Evolutionary conservation across 176 grass and related monocot species (phyloP).

Genomic region (Oryza punctata): DNA sequence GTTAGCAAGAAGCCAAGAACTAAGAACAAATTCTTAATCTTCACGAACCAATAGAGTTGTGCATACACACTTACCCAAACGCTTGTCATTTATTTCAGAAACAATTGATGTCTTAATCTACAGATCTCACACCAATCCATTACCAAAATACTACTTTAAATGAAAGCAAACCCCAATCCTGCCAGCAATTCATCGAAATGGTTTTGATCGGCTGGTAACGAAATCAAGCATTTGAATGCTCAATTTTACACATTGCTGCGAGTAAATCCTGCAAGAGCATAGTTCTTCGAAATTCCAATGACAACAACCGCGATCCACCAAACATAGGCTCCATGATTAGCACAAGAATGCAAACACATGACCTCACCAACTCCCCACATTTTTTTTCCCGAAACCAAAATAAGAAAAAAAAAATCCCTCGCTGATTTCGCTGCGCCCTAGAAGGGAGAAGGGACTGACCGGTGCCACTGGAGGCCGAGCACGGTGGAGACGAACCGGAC

Average conservation of each 20-base stretch:
- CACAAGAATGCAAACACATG: not conserved
- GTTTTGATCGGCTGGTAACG: not conserved
- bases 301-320: not conserved
- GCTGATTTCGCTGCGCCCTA: slow-evolving; percentile 1
- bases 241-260: not conserved
- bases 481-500: slow-evolving; percentile 84
- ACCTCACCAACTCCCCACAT: not conserved
- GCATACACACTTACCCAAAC: not conserved
- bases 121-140: not conserved
- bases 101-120: not conserved
- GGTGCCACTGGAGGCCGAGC: slow-evolving; percentile 80
- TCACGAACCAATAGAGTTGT: not conserved
- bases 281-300: not conserved
- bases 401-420: not conserved
- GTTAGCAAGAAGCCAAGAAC: not conserved
- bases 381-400: not conserved
- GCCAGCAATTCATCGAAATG: not conserved
- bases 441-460: slow-evolving; percentile 40
- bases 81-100: too few species aligned
- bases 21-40: not conserved
- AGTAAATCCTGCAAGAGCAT: not conserved
- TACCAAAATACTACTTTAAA: not conserved
- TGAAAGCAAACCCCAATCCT: not conserved
- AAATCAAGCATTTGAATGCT: not conserved
- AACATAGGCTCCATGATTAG: not conserved